Conservation (phyloP, 2,329 filamentous ascomycete species). For the Atkinsonella hypoxylon region DNA sequence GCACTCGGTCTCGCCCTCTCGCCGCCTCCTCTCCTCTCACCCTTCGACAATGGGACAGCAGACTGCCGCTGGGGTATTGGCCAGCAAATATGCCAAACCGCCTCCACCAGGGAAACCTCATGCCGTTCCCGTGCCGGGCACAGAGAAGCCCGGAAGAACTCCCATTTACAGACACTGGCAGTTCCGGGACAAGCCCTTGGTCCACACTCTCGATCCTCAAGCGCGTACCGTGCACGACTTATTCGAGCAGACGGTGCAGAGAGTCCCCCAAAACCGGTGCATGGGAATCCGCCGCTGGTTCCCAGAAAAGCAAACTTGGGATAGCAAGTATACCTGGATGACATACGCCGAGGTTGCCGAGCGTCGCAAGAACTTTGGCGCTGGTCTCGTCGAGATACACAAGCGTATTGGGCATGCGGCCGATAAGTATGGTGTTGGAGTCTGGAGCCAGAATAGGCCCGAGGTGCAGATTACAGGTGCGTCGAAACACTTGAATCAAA, state of each 20-base stretch:
- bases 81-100: constrained; percentile 41
- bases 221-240: constrained; percentile 65
- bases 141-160: constrained; percentile 58
- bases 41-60: background rate
- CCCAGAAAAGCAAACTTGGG: constrained; percentile 56
- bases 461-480: constrained; percentile 75
- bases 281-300: constrained; percentile 76
- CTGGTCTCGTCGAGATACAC: constrained; percentile 74
- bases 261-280: constrained; percentile 55
- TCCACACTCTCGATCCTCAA: constrained; percentile 60
- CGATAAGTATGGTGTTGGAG: constrained; percentile 58
- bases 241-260: constrained; percentile 56
- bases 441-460: constrained; percentile 76
- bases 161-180: constrained; percentile 76
- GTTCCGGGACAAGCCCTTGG: constrained; percentile 55
- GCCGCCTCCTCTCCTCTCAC: background rate
- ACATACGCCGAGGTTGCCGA: constrained; percentile 69
- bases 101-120: constrained; percentile 69
- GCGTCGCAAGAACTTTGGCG: constrained; percentile 73
- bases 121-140: constrained; percentile 63
- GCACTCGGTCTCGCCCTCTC: background rate
- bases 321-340: constrained; percentile 68
- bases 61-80: background rate
- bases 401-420: constrained; percentile 49
- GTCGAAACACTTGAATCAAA: constrained; percentile 5